Percentiles rank a stretch among this genome's conserved stretches.
phyloP scores from a whole-genome alignment of 768 basidiomycete species.

The Boletus rubescentipes region DNA sequence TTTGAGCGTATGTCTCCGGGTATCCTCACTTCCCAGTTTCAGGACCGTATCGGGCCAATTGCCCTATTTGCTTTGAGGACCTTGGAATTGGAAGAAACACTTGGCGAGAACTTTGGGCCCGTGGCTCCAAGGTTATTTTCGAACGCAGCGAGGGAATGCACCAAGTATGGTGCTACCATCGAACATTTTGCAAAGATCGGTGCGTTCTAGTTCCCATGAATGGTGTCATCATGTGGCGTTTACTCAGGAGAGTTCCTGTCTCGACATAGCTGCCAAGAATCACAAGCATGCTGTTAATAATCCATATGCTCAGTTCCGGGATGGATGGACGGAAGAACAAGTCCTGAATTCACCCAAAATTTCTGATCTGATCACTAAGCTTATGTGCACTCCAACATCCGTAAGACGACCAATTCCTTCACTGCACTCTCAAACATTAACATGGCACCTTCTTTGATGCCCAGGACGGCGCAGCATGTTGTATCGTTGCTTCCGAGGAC shows the following conservation, averaged over 20 bases:
- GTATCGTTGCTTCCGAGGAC: conserved; percentile 72
- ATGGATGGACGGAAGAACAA: conserved; percentile 66
- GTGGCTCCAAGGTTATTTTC: conserved; percentile 70
- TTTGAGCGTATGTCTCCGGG: conserved; percentile 81
- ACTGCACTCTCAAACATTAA: background rate
- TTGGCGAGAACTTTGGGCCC: too few relatives aligned
- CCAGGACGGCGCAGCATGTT: conserved; percentile 73
- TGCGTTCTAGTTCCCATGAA: conserved; percentile 28
- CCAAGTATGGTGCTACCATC: conserved; percentile 62
- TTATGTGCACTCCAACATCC: conserved; percentile 86
- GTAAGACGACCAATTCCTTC: conserved; percentile 36
- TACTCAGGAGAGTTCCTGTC: background rate
- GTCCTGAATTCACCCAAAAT: conserved; percentile 65
- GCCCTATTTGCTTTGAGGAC: conserved; percentile 41
- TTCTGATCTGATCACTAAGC: conserved; percentile 67
- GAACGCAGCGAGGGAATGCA: conserved; percentile 67
- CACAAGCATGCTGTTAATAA: conserved; percentile 78
- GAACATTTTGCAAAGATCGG: conserved; percentile 74
- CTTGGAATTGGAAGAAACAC: conserved; percentile 43
- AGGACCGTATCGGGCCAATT: conserved; percentile 47
- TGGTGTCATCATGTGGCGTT: background rate
- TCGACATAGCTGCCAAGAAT: conserved; percentile 65
- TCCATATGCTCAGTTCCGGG: too few relatives aligned
- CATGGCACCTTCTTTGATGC: background rate
- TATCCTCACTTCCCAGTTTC: conserved; percentile 60